These are phyloP conservation scores for Cutaneotrichosporon dermatis DNA, from an alignment of 1,284 basidiomycete species.

Conservation along the genomic window DNA sequence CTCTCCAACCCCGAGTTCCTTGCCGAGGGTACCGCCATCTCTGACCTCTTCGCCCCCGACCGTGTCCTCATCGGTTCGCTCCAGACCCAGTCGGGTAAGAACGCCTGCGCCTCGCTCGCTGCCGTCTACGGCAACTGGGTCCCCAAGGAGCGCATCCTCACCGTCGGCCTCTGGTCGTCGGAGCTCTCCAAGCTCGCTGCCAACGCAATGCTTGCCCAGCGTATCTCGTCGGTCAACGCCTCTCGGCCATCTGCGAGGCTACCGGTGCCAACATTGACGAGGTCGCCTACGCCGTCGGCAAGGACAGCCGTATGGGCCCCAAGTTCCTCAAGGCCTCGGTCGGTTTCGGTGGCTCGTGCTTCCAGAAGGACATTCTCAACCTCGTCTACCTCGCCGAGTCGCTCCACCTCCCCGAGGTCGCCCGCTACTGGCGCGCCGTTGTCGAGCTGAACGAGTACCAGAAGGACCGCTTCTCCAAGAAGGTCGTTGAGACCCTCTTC, in stretches of 20 bases:
- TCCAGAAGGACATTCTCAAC: slow-evolving; percentile 99
- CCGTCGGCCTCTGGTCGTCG: slow-evolving; percentile 96
- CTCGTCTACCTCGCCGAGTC: slow-evolving; percentile 94
- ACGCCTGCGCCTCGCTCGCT: slow-evolving; percentile 70
- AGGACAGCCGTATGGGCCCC: slow-evolving; percentile 86
- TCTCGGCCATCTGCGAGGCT: slow-evolving; percentile 98
- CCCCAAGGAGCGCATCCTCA: slow-evolving; percentile 74
- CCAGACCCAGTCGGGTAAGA: slow-evolving; percentile 75
- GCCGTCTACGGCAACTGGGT: slow-evolving; percentile 96
- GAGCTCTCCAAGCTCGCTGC: slow-evolving; percentile 98
- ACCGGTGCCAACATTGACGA: slow-evolving; percentile 99
- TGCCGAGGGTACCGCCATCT: slow-evolving; percentile 94
- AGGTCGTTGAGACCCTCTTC: slow-evolving; percentile 91
- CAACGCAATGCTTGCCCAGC: slow-evolving; percentile 96
- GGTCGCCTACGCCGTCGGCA: slow-evolving; percentile 89
- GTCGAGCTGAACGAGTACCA: slow-evolving; percentile 97
- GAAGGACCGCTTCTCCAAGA: slow-evolving; percentile 81
- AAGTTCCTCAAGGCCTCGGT: slow-evolving; percentile 82
- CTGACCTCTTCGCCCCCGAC: slow-evolving; percentile 82
- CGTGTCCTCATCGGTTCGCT: slow-evolving; percentile 96
- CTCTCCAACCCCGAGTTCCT: slow-evolving; percentile 98
- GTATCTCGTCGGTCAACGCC: slow-evolving; percentile 98
- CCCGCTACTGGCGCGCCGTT: slow-evolving; percentile 93
- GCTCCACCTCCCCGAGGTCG: slow-evolving; percentile 92
- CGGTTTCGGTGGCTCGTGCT: slow-evolving; percentile 94